Conservation (phyloP, 495 filamentous ascomycete species). For the Penicillium bovifimosum region DNA sequence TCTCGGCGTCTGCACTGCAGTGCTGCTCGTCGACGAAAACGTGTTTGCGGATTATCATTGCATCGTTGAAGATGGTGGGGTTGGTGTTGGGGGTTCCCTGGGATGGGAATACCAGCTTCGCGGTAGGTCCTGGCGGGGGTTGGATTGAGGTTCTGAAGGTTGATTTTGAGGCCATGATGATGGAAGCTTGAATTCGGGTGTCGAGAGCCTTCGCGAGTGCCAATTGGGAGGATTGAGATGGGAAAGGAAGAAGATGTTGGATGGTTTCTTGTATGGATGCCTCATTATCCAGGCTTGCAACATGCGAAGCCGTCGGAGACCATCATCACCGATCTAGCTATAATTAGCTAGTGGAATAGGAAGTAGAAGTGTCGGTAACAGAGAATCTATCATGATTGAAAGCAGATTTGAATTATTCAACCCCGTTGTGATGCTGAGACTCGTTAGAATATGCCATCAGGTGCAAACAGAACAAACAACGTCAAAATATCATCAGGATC, state of each 20-base stretch:
- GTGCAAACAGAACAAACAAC: constrained; percentile 25
- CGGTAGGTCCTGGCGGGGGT: constrained; percentile 20
- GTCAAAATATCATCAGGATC: not conserved
- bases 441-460: not conserved
- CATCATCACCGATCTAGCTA: too few relatives aligned
- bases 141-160: constrained; percentile 18
- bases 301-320: too few relatives aligned
- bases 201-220: not conserved
- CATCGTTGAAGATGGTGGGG: constrained; percentile 63
- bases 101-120: constrained; percentile 18
- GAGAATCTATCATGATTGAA: too few relatives aligned
- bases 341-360: too few relatives aligned
- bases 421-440: too few relatives aligned
- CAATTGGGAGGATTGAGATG: not conserved
- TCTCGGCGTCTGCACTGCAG: constrained; percentile 60
- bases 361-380: too few relatives aligned
- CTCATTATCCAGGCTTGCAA: too few relatives aligned
- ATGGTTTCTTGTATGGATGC: not conserved
- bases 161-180: not conserved
- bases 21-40: constrained; percentile 79
- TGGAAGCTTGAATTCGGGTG: not conserved
- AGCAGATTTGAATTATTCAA: too few relatives aligned
- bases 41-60: constrained; percentile 66
- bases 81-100: constrained; percentile 19
- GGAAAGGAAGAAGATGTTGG: not conserved